Base-by-base conservation (phyloP, 163 green algal species). In the Chlamydomonas reinhardtii region DNA sequence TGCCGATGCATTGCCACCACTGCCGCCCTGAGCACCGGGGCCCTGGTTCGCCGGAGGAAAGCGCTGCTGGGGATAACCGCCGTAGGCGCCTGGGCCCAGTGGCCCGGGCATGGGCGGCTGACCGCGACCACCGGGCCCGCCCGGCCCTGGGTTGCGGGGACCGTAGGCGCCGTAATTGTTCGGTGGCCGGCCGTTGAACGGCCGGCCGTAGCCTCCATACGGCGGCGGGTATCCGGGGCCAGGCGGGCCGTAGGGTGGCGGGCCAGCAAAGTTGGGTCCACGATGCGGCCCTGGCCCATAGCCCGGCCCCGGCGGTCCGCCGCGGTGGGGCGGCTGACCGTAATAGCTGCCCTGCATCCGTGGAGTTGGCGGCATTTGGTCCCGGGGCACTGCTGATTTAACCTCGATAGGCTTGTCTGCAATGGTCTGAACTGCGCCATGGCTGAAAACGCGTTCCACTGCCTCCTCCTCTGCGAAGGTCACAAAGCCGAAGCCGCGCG, bases 401-500 rank as follows among this genome's bases (percentile, higher is more conserved):
- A 98, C 97, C 86, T 98, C 96, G n/a, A 98, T 96, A 64, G 95
- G 94, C 92, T 98, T 98, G 86, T 98, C 96, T 68, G 95, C 92
- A 43, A 98, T 93, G 64, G 89, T 94, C 86, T 96, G 94, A 86
- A 96, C 95, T 27, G 82, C 82, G 34, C 94, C 93, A 43, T 89
- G 86, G 12, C 64, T 89, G 89, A 98, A 96, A 48, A 98, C 94
- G n/a, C 90, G 91, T 35, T 98, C 95, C n/a, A 98, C 95, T 25
- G 93, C 83, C 34, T 96, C 95, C 84, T 99, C 97, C 27, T 94
- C 88, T 48, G 91, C 92, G 69, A 98, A 99, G 12, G 96, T 99
- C 32, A 99, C 95, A 82, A 99, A 99, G 34, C 97, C 97, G 92
- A 99, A 99, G 24, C 97, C 97, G 29, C 97, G 91, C 4, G 97